Percentiles rank a stretch among this genome's conserved stretches.
Conservation (phyloP, 306 rosid species). For the barrel medic (Medicago truncatula) region DNA sequence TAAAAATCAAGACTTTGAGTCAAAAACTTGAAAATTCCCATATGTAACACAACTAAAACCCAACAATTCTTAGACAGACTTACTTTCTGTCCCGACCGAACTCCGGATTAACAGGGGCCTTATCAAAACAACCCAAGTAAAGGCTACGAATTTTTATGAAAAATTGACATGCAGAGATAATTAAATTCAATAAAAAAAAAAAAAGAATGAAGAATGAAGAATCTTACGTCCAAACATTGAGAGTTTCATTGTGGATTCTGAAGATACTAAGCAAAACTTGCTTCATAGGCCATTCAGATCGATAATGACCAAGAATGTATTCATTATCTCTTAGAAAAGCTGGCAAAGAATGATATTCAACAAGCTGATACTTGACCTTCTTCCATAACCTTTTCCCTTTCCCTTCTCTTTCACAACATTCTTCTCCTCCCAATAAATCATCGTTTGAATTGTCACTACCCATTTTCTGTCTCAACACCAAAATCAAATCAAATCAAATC, state of each 20-base stretch:
- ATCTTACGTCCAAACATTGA: conserved; percentile 97
- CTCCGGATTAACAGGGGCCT: too few species aligned
- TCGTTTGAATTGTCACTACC: conserved; percentile 22
- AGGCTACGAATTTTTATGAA: too few species aligned
- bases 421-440: conserved; percentile 43
- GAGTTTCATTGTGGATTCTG: conserved; percentile 91
- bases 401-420: conserved; percentile 50
- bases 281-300: conserved; percentile 93
- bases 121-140: too few species aligned
- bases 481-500: neutral
- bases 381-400: conserved; percentile 83
- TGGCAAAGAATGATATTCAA: conserved; percentile 88
- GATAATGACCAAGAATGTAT: conserved; percentile 78
- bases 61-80: neutral
- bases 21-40: neutral
- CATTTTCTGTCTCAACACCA: conserved; percentile 32
- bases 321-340: conserved; percentile 88
- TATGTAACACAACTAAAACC: neutral
- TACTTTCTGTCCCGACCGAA: too few species aligned
- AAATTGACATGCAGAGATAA: neutral
- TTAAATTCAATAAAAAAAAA: neutral
- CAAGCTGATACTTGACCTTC: conserved; percentile 92
- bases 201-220: neutral
- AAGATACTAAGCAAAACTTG: conserved; percentile 82
- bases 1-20: neutral